Percentiles rank a stretch among this genome's conserved stretches.
Evolutionary conservation across 306 rosid genomes (phyloP).

Genomic region (Sicyos baderoa): DNA sequence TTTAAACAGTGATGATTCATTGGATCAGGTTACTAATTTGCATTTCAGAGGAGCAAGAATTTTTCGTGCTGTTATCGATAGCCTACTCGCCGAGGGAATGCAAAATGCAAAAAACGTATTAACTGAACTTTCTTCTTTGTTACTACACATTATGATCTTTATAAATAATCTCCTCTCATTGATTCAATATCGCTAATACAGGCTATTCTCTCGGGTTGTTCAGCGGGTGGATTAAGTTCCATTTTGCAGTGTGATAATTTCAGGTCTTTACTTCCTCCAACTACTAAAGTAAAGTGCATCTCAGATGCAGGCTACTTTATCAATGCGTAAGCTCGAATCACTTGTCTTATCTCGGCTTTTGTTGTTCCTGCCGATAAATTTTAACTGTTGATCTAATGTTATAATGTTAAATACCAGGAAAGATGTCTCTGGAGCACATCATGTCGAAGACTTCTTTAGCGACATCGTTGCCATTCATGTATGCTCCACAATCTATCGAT

Average conservation of each 20-base stretch:
- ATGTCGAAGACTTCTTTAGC: slow-evolving; percentile 43
- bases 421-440: slow-evolving; percentile 71
- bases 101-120: slow-evolving; percentile 64
- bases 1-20: slow-evolving; percentile 6
- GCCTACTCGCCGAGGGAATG: slow-evolving; percentile 81
- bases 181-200: slow-evolving; percentile 20
- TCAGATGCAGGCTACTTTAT: slow-evolving; percentile 93
- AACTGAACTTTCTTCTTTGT: neutral
- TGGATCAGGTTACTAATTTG: slow-evolving; percentile 59
- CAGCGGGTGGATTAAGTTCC: slow-evolving; percentile 90
- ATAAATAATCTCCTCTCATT: neutral
- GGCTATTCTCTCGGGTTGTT: slow-evolving; percentile 94
- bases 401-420: slow-evolving; percentile 44
- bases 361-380: neutral
- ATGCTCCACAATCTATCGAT: slow-evolving; percentile 19
- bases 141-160: neutral
- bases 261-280: slow-evolving; percentile 44
- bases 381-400: neutral
- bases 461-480: slow-evolving; percentile 73
- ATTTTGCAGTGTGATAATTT: slow-evolving; percentile 81
- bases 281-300: slow-evolving; percentile 66
- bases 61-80: slow-evolving; percentile 53
- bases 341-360: neutral
- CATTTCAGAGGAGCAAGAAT: slow-evolving; percentile 88
- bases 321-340: slow-evolving; percentile 43